Conservation (phyloP, 768 basidiomycete species). For the Tricholoma terreum region DNA sequence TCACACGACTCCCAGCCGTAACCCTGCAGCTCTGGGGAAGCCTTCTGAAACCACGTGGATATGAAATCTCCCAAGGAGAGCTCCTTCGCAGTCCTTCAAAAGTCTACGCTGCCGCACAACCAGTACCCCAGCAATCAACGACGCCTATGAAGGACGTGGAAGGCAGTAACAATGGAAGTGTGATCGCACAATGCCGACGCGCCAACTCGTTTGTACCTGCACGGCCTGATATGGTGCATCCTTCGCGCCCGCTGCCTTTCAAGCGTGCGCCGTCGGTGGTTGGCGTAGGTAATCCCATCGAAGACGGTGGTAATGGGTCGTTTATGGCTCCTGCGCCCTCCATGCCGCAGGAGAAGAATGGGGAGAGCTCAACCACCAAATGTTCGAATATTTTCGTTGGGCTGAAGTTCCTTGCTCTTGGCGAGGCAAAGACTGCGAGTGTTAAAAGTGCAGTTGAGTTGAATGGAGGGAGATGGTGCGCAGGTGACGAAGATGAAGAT, state of each 20-base stretch:
- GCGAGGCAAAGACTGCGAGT: slow-evolving; percentile 58
- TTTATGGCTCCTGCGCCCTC: slow-evolving; percentile 14
- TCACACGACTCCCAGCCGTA: slow-evolving; percentile 57
- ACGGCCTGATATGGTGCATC: slow-evolving; percentile 14
- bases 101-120: slow-evolving; percentile 18
- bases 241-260: slow-evolving; percentile 41
- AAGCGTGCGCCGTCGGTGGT: slow-evolving; percentile 36
- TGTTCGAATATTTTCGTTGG: slow-evolving; percentile 50
- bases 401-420: slow-evolving; percentile 54
- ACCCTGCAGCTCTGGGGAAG: slow-evolving; percentile 70
- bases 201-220: slow-evolving; percentile 61
- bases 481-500: slow-evolving; percentile 41
- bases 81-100: slow-evolving; percentile 64
- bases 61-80: slow-evolving; percentile 54
- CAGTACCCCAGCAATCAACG: slow-evolving; percentile 16
- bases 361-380: slow-evolving; percentile 19
- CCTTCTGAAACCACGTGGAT: slow-evolving; percentile 66
- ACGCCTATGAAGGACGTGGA: slow-evolving; percentile 7
- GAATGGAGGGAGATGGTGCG: slow-evolving; percentile 49
- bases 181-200: slow-evolving; percentile 61
- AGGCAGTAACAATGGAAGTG: slow-evolving; percentile 28
- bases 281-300: slow-evolving; percentile 5
- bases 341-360: slow-evolving; percentile 8
- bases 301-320: neutral
- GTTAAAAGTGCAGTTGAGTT: slow-evolving; percentile 62